phyloP scores from a whole-genome alignment of 176 grass and related monocot genomes.

The Calamus simplicifolius region DNA sequence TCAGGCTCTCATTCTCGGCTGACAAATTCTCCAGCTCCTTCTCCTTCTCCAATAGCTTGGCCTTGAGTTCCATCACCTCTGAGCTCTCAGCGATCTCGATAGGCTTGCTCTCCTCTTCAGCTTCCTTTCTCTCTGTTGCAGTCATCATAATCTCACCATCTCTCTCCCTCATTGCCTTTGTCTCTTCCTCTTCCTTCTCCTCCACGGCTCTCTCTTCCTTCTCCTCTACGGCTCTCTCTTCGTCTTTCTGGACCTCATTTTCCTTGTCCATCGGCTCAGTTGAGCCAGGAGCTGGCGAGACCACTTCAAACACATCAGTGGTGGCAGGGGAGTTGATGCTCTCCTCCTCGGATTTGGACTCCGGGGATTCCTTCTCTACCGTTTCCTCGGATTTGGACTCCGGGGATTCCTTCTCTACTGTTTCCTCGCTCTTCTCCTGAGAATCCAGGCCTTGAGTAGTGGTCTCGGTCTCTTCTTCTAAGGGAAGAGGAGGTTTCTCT shows the following conservation, averaged over 20 bases:
- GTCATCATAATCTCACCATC: too few species aligned
- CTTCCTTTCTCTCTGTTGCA: too few species aligned
- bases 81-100: too few species aligned
- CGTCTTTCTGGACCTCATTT: background rate
- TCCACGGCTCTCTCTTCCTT: too few species aligned
- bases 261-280: background rate
- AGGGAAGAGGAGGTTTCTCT: background rate
- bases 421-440: background rate
- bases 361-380: background rate
- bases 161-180: too few species aligned
- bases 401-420: background rate
- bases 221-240: too few species aligned
- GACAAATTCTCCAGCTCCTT: too few species aligned
- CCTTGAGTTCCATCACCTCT: too few species aligned
- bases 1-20: too few species aligned
- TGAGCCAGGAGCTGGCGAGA: background rate
- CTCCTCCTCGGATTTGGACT: background rate
- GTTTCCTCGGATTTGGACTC: background rate
- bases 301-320: slow-evolving; percentile 1
- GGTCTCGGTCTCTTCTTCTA: background rate
- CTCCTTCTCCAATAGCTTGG: too few species aligned
- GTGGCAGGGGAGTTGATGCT: slow-evolving; percentile 1
- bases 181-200: too few species aligned
- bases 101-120: too few species aligned
- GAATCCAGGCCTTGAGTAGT: background rate